These are phyloP conservation scores for Penicillium pancosmium DNA, from an alignment of 495 filamentous ascomycete genomes.

Conservation along the genomic window DNA sequence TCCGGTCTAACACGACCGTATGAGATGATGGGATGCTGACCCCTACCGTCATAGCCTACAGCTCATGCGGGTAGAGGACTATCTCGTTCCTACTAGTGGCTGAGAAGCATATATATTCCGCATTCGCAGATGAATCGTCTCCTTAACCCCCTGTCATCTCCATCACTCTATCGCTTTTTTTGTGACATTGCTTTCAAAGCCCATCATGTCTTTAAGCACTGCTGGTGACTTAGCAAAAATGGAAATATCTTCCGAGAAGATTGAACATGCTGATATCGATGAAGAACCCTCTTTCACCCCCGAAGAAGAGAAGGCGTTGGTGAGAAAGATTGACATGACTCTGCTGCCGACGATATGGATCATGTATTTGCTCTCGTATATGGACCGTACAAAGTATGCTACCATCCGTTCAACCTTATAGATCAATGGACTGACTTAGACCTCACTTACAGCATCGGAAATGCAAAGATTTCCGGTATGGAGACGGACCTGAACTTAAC, in stretches of 20 bases:
- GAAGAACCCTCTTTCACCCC: slow-evolving; percentile 14
- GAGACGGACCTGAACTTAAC: slow-evolving; percentile 40
- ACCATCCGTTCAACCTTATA: not conserved
- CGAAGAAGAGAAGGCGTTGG: slow-evolving; percentile 35
- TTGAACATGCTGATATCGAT: slow-evolving; percentile 19
- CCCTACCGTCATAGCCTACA: slow-evolving; percentile 8
- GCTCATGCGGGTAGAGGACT: not conserved
- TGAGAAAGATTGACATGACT: slow-evolving; percentile 51
- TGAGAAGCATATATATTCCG: not conserved
- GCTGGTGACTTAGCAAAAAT: slow-evolving; percentile 10
- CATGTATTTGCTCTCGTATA: slow-evolving; percentile 54
- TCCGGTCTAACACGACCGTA: slow-evolving; percentile 3
- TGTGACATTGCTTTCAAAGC: not conserved
- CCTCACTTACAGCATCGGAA: slow-evolving; percentile 37
- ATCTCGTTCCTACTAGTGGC: not conserved
- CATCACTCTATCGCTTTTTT: not conserved
- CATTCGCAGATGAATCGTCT: not conserved
- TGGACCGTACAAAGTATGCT: slow-evolving; percentile 47
- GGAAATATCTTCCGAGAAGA: slow-evolving; percentile 21
- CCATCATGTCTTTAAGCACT: slow-evolving; percentile 11
- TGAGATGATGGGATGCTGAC: slow-evolving; percentile 5
- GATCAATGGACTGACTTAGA: not conserved
- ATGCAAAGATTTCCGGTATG: slow-evolving; percentile 50
- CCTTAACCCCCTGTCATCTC: not conserved
- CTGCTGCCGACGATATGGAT: slow-evolving; percentile 52